phyloP scores from a whole-genome alignment of 768 basidiomycete species.

The Chalciporus pseudorubinellus region DNA sequence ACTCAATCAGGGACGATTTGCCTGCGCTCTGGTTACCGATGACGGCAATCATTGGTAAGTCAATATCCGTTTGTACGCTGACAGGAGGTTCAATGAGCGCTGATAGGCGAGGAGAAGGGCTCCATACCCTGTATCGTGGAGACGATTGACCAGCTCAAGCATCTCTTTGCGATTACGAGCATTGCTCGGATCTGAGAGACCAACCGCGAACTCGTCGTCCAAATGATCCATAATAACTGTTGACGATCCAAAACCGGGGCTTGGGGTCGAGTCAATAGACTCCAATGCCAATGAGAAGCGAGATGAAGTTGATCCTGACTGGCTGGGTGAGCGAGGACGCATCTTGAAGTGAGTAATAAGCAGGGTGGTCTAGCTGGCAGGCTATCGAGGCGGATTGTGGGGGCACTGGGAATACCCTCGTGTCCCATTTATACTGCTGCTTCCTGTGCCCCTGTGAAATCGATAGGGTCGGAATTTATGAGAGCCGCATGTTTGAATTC shows the following conservation, averaged over 20 bases:
- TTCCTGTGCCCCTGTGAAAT: too few relatives aligned
- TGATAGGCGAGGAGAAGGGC: too few relatives aligned
- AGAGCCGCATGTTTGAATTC: too few relatives aligned
- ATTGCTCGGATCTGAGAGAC: conserved; percentile 47
- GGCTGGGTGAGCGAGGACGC: background rate
- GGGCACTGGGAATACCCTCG: too few relatives aligned
- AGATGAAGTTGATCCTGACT: background rate
- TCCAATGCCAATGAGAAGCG: background rate
- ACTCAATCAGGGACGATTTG: conserved; percentile 73
- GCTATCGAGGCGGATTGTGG: background rate
- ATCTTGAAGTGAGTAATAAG: background rate
- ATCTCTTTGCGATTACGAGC: conserved; percentile 56
- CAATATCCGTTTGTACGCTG: conserved; percentile 60
- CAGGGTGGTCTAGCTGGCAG: too few relatives aligned
- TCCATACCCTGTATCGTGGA: conserved; percentile 60
- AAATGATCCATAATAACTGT: background rate
- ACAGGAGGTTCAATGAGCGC: too few relatives aligned
- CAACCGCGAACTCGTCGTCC: conserved; percentile 34
- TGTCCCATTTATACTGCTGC: too few relatives aligned
- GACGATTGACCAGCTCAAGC: conserved; percentile 54
- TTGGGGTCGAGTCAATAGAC: background rate
- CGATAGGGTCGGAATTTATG: too few relatives aligned
- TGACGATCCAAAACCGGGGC: background rate
- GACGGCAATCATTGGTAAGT: conserved; percentile 69
- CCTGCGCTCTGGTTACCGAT: conserved; percentile 71